Evolutionary conservation across 768 basidiomycete genomes (phyloP).

Genomic region (Tylopilus felleus): DNA sequence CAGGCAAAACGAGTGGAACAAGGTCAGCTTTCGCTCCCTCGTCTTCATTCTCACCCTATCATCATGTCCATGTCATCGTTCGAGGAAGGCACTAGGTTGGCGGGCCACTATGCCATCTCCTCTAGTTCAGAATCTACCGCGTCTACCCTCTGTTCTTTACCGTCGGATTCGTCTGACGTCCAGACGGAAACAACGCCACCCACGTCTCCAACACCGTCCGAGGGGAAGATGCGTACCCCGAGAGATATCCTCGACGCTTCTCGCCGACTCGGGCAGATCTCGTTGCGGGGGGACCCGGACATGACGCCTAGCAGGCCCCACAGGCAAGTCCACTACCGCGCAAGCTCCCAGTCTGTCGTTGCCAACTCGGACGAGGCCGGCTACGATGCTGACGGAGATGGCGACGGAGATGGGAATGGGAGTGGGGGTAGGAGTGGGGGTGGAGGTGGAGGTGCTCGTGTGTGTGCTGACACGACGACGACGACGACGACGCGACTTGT

Average conservation of each 20-base stretch:
- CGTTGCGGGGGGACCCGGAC: background rate
- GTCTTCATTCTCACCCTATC: background rate
- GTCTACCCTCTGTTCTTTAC: constrained; percentile 7
- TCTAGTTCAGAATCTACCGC: constrained; percentile 12
- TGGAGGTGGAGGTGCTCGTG: background rate
- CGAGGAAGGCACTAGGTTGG: constrained; percentile 6
- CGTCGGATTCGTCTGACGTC: constrained; percentile 14
- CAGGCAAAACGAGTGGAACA: background rate
- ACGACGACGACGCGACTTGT: background rate
- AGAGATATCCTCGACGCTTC: constrained; percentile 14
- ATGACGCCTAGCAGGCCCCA: background rate
- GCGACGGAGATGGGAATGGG: background rate
- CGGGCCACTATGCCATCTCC: background rate
- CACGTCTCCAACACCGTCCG: constrained; percentile 13
- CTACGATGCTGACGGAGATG: constrained; percentile 25
- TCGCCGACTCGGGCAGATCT: constrained; percentile 8
- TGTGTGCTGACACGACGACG: background rate
- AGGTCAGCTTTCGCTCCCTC: background rate
- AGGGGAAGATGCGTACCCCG: constrained; percentile 6
- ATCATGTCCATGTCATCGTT: constrained; percentile 12
- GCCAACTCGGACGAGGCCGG: constrained; percentile 21
- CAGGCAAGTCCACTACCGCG: background rate
- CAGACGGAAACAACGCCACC: constrained; percentile 22
- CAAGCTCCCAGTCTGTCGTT: background rate
- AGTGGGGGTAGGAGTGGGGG: too few relatives aligned